Conservation (phyloP, 1,284 basidiomycete genomes). For the Microbotryum silenes-acaulis region DNA sequence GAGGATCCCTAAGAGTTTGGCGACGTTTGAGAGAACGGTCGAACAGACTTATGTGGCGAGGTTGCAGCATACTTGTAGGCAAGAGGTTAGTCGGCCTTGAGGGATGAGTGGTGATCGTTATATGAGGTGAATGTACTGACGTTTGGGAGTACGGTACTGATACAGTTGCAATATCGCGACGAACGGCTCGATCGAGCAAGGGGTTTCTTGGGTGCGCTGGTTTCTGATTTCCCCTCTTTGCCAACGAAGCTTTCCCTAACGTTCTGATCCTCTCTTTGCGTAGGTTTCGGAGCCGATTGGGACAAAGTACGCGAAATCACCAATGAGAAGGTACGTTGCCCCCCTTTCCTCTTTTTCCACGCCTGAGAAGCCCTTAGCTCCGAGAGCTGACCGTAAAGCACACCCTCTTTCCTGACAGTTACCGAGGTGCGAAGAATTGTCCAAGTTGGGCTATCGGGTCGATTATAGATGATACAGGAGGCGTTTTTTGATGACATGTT, state of each 20-base stretch:
- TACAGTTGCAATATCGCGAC: slow-evolving; percentile 51
- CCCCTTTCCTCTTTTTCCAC: not conserved
- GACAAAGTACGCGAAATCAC: slow-evolving; percentile 50
- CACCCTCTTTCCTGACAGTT: slow-evolving; percentile 48
- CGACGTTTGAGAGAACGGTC: slow-evolving; percentile 58
- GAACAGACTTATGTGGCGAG: slow-evolving; percentile 64
- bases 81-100: slow-evolving; percentile 38
- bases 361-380: not conserved
- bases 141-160: no score
- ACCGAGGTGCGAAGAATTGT: slow-evolving; percentile 67
- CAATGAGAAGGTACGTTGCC: not conserved
- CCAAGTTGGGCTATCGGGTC: slow-evolving; percentile 35
- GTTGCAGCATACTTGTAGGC: slow-evolving; percentile 62
- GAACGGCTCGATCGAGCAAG: slow-evolving; percentile 63
- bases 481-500: no score
- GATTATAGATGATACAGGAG: no score
- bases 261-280: no score
- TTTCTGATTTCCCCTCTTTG: not conserved
- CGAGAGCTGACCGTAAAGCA: no score
- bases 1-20: slow-evolving; percentile 37
- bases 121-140: no score
- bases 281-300: slow-evolving; percentile 68
- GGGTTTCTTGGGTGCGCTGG: slow-evolving; percentile 63
- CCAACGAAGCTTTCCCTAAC: no score
- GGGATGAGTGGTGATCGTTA: no score